Evolutionary conservation across 208 protist genomes (phyloP).

Genomic region (Balamuthia mandrillaris): DNA sequence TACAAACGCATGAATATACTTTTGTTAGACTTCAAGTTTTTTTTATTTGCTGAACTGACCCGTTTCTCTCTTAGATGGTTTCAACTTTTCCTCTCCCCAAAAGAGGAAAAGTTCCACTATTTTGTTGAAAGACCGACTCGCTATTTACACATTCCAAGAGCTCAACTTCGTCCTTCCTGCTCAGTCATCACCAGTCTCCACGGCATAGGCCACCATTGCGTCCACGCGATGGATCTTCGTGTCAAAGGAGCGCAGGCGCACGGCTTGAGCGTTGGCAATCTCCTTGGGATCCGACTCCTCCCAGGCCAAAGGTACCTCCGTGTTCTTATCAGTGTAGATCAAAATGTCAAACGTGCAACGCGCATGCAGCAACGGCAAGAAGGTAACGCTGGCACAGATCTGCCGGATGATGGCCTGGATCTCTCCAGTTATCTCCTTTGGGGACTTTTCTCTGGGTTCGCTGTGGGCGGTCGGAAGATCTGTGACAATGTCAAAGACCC

Average conservation of each 20-base stretch:
- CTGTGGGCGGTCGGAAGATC: constrained; percentile 56
- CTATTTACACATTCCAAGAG: too few species aligned
- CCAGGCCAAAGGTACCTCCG: constrained; percentile 84
- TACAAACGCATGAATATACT: too few species aligned
- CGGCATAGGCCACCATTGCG: constrained; percentile 35
- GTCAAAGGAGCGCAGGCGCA: constrained; percentile 88
- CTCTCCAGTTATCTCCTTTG: constrained; percentile 86
- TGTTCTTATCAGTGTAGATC: constrained; percentile 83
- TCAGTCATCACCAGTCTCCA: not conserved
- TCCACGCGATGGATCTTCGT: constrained; percentile 44
- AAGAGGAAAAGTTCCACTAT: too few species aligned
- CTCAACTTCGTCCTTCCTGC: too few species aligned
- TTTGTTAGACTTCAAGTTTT: too few species aligned
- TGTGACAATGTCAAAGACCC: constrained; percentile 90
- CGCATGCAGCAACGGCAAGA: constrained; percentile 87
- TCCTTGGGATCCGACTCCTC: constrained; percentile 91
- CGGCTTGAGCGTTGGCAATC: constrained; percentile 83
- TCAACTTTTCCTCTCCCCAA: not conserved
- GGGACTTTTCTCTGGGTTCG: constrained; percentile 51
- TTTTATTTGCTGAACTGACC: too few species aligned
- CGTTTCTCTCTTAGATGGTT: not conserved
- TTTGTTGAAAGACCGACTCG: too few species aligned
- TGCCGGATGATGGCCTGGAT: constrained; percentile 94
- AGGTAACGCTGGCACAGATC: constrained; percentile 93
- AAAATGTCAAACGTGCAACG: constrained; percentile 87